Evolutionary conservation across 73 alveolate genomes (phyloP), one percentile per base, ranked within the genome.

Genomic region (Durusdinium trenchii): DNA sequence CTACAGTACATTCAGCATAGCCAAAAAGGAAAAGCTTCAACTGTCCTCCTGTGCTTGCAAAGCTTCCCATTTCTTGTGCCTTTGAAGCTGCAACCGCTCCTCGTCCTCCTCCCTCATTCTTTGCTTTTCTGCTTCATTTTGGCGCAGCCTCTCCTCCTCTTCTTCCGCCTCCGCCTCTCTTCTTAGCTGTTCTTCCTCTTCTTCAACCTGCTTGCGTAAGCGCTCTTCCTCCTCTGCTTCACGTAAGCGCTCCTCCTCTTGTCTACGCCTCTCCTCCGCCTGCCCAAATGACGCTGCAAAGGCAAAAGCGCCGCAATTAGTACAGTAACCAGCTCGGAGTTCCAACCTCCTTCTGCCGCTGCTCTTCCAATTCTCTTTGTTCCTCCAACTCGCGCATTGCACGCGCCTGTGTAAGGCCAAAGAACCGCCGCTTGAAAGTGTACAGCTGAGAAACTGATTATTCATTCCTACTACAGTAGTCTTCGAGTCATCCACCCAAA

Each of bases 111-210:
- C 50, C 54, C 86, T 48, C 50, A 90, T 42, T 7, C 96, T 86
- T 43, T 90, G 48, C 86, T 52, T 40, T 30, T 90, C 96, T 30
- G 62, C 96, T 40, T 67, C 87, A 36, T 87, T 85, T 36, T 42
- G 45, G 38, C 43, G 38, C 73, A 62, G 51, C 54, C 69, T 26
- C 61, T 67, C 86, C 86, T 90, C 96, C 57, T 82, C 92, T 42
- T 90, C 96, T 46, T 78, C 89, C 0, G 67, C n/a, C n/a, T n/a
- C n/a, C n/a, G n/a, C 96, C 43, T 90, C 96, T 3, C 9, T 38
- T 32, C 95, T 60, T 36, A 60, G 12, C 86, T 73, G 79, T 50
- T 90, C 96, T 43, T 90, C 96, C 73, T 90, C 87, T 52, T 23
- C 73, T 60, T 23, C 73, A 60, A 60, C 26, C 64, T 78, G 64